A percentile compares a stretch with the other conserved stretches of the same genome.
phyloP scores from a whole-genome alignment of 192 early-diverging fungal species.

The Gigaspora rosea region DNA sequence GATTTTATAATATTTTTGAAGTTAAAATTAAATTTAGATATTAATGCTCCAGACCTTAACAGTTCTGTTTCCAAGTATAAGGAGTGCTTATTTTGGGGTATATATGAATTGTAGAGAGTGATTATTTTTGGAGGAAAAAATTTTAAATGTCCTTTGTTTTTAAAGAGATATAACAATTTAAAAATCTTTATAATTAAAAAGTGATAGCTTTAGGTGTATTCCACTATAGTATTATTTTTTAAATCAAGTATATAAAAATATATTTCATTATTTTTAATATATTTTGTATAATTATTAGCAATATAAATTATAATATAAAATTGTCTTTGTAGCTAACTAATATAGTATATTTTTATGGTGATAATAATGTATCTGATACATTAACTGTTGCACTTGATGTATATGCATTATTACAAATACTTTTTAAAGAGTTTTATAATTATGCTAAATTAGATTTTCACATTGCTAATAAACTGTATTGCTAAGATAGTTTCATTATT shows the following conservation, averaged over 20 bases:
- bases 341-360: slow-evolving; percentile 90
- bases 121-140: no score
- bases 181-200: no score
- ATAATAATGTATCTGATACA: slow-evolving; percentile 69
- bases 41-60: no score
- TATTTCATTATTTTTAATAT: slow-evolving; percentile 5
- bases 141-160: no score
- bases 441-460: slow-evolving; percentile 80
- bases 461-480: slow-evolving; percentile 77
- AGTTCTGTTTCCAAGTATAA: no score
- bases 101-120: no score
- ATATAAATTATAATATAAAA: slow-evolving; percentile 11
- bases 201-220: no score
- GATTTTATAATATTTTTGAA: no score
- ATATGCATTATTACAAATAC: slow-evolving; percentile 91
- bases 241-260: slow-evolving; percentile 59
- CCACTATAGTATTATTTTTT: slow-evolving; percentile 50
- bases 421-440: slow-evolving; percentile 84
- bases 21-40: no score
- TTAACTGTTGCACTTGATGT: slow-evolving; percentile 81
- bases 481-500: slow-evolving; percentile 34
- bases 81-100: no score
- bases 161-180: no score
- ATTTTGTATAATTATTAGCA: background rate
- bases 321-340: slow-evolving; percentile 66